Evolutionary conservation across 768 basidiomycete species (phyloP).

Genomic region (Boletus sp.): DNA sequence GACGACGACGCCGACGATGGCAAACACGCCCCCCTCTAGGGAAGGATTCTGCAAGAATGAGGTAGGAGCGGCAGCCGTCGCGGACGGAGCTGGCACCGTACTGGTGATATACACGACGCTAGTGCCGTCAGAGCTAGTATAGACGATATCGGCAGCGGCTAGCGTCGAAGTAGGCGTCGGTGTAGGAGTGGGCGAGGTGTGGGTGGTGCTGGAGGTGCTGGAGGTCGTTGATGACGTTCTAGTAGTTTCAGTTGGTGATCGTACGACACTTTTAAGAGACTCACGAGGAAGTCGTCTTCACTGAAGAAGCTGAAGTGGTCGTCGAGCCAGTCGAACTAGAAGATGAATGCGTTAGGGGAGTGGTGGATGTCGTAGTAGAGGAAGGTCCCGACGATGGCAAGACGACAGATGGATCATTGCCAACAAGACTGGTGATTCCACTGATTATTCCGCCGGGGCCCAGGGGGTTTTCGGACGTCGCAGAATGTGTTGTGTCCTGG

Average conservation of each 20-base stretch:
- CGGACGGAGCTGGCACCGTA: conserved; percentile 27
- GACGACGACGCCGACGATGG: conserved; percentile 46
- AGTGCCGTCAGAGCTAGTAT: conserved; percentile 25
- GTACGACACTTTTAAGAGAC: background rate
- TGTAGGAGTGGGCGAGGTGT: conserved; percentile 4
- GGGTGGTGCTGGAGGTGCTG: conserved; percentile 11
- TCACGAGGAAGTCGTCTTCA: conserved; percentile 17
- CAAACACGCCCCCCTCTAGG: conserved; percentile 60
- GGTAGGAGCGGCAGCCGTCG: conserved; percentile 21
- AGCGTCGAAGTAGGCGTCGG: conserved; percentile 22
- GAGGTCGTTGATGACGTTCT: conserved; percentile 13
- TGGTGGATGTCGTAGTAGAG: conserved; percentile 14
- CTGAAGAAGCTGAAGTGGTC: conserved; percentile 9
- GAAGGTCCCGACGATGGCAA: conserved; percentile 20
- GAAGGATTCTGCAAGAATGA: conserved; percentile 65
- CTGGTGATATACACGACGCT: conserved; percentile 32
- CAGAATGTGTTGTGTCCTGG: background rate
- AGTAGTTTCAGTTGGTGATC: background rate
- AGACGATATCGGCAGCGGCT: conserved; percentile 14
- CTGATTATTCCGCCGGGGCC: conserved; percentile 7
- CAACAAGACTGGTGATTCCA: conserved; percentile 15
- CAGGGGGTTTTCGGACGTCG: background rate
- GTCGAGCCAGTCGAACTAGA: conserved; percentile 30
- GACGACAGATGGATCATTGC: conserved; percentile 8
- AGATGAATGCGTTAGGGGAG: conserved; percentile 19